A percentile compares a stretch with the other conserved stretches of the same genome.
Evolutionary conservation across 345 rosid species (phyloP).

Genomic region (Eucalyptus sp.): DNA sequence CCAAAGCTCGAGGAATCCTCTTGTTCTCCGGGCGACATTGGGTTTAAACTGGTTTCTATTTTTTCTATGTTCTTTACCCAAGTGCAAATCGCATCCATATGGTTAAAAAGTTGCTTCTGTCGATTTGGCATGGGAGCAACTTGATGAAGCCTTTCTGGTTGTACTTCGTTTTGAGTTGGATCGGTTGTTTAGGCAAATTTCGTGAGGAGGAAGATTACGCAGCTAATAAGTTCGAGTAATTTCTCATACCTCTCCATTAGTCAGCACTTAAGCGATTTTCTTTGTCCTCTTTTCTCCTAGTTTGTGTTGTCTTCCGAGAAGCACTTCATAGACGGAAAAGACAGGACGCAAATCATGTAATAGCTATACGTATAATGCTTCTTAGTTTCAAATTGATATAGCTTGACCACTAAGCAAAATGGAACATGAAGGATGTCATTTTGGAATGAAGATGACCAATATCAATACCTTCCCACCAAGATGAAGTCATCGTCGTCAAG

Average conservation of each 20-base stretch:
- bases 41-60: background rate
- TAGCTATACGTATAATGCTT: background rate
- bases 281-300: background rate
- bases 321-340: background rate
- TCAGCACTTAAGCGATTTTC: background rate
- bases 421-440: background rate
- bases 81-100: background rate
- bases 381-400: background rate
- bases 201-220: background rate
- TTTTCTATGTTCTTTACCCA: background rate
- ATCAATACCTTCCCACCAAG: slow-evolving; percentile 16
- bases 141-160: background rate
- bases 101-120: background rate
- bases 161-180: background rate
- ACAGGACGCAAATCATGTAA: background rate
- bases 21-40: background rate
- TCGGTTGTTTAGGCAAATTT: background rate
- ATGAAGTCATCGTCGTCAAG: slow-evolving; percentile 72
- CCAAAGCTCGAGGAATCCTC: background rate
- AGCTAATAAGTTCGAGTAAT: background rate
- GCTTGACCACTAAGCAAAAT: background rate
- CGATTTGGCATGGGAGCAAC: background rate
- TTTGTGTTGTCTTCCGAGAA: background rate
- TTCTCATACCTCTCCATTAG: background rate
- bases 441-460: background rate